Evolutionary conservation across 805 yeast genomes (phyloP).

Genomic region (Candida jianshihensis): DNA sequence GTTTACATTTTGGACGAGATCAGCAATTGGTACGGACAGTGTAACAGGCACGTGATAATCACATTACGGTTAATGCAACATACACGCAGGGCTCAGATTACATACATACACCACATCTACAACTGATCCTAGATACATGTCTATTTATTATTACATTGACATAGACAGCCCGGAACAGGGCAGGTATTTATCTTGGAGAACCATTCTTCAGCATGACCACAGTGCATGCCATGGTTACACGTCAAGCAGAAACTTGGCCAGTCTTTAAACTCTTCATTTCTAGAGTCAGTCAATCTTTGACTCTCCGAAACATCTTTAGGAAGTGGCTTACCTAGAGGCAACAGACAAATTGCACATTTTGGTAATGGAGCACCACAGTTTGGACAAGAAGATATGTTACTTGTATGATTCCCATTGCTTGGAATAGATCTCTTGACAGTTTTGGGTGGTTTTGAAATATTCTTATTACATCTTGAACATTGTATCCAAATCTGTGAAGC

Average conservation of each 20-base stretch:
- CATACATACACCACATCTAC: too few species aligned
- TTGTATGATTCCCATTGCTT: constrained; percentile 6
- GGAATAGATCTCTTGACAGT: constrained; percentile 7
- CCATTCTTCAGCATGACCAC: constrained; percentile 96
- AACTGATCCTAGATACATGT: too few species aligned
- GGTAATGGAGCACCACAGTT: constrained; percentile 87
- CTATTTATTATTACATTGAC: constrained; percentile 64
- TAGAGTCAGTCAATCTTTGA: constrained; percentile 12
- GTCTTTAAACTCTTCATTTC: constrained; percentile 40
- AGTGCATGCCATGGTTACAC: constrained; percentile 93
- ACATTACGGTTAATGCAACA: too few species aligned
- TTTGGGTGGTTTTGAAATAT: constrained; percentile 38
- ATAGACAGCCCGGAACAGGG: constrained; percentile 90
- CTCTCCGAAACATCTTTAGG: constrained; percentile 26
- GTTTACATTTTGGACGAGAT: not conserved
- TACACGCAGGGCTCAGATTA: too few species aligned
- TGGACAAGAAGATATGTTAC: constrained; percentile 43
- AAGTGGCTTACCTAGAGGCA: constrained; percentile 66
- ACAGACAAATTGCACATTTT: constrained; percentile 80
- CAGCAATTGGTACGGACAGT: not conserved
- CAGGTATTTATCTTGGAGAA: constrained; percentile 80
- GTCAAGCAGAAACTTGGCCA: constrained; percentile 91
- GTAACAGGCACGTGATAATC: not conserved
- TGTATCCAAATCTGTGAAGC: constrained; percentile 77
- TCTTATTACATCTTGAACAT: constrained; percentile 77